phyloP scores from a whole-genome alignment of 2,329 filamentous ascomycete genomes.

The Aspergillus tamarii region DNA sequence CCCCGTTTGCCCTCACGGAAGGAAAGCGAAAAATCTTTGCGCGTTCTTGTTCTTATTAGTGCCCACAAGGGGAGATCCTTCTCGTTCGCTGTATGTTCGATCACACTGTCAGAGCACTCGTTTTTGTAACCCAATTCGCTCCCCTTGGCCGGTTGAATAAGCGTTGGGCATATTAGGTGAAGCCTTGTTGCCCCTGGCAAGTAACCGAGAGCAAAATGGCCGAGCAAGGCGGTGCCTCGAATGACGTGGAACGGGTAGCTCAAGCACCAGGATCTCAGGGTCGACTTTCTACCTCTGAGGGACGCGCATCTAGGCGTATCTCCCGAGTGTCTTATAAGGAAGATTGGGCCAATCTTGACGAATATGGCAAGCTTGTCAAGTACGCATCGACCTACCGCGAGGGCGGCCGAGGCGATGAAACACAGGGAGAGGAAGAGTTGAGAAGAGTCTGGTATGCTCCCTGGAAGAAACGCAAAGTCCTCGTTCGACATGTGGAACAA shows the following conservation, averaged over 20 bases:
- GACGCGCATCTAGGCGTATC: slow-evolving; percentile 31
- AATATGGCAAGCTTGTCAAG: slow-evolving; percentile 68
- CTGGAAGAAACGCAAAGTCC: slow-evolving; percentile 50
- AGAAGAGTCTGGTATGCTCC: slow-evolving; percentile 65
- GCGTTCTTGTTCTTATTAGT: slow-evolving; percentile 3
- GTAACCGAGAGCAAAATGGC: slow-evolving; percentile 24
- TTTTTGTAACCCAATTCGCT: slow-evolving; percentile 9
- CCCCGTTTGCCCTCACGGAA: slow-evolving; percentile 4
- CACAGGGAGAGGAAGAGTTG: slow-evolving; percentile 47
- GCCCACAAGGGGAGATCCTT: slow-evolving; percentile 7
- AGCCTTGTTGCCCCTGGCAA: slow-evolving; percentile 13
- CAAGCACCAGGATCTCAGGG: slow-evolving; percentile 16
- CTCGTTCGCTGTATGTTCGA: slow-evolving; percentile 8
- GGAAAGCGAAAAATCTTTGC: slow-evolving; percentile 1
- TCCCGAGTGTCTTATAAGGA: slow-evolving; percentile 40
- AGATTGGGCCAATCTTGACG: slow-evolving; percentile 51
- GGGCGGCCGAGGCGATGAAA: slow-evolving; percentile 43
- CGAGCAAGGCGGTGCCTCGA: slow-evolving; percentile 21
- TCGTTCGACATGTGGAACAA: slow-evolving; percentile 26
- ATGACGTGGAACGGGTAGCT: slow-evolving; percentile 23
- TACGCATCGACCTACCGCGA: slow-evolving; percentile 70
- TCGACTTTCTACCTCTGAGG: slow-evolving; percentile 30
- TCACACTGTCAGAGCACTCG: slow-evolving; percentile 9
- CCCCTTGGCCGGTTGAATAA: slow-evolving; percentile 3
- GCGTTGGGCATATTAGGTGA: slow-evolving; percentile 7